Evolutionary conservation across 73 alveolate genomes (phyloP).

Genomic region (Tetrahymena borealis): DNA sequence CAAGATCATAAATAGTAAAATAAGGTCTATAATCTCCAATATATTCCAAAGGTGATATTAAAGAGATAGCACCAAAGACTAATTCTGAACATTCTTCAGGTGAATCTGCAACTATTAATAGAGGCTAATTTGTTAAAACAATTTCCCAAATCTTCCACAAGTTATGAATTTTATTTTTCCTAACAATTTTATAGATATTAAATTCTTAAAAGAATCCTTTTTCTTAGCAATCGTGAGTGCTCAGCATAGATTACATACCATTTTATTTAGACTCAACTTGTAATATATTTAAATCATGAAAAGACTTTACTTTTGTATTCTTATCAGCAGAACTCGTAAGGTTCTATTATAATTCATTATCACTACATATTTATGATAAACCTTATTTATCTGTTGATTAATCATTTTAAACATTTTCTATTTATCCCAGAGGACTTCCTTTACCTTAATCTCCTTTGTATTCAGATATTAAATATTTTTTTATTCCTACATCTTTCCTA

Average conservation of each 20-base stretch:
- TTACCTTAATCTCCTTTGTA: background rate
- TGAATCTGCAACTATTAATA: constrained; percentile 32
- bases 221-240: constrained; percentile 22
- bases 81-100: constrained; percentile 26
- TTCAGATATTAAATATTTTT: background rate
- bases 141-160: constrained; percentile 40
- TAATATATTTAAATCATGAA: background rate
- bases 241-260: constrained; percentile 9
- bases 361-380: background rate
- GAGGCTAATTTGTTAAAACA: constrained; percentile 28
- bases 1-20: constrained; percentile 39
- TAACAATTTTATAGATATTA: constrained; percentile 14
- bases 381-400: background rate
- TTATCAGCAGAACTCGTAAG: background rate
- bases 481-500: background rate
- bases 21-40: constrained; percentile 42
- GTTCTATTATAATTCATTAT: background rate
- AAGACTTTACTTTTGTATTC: background rate
- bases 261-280: background rate
- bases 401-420: background rate
- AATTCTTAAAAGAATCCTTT: constrained; percentile 36
- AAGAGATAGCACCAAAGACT: constrained; percentile 22
- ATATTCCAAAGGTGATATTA: constrained; percentile 34
- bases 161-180: background rate
- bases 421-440: background rate